Evolutionary conservation across 2,329 filamentous ascomycete species (phyloP), one percentile per base, ranked within the genome.

Genomic region (Paracoccidioides brasiliensis): DNA sequence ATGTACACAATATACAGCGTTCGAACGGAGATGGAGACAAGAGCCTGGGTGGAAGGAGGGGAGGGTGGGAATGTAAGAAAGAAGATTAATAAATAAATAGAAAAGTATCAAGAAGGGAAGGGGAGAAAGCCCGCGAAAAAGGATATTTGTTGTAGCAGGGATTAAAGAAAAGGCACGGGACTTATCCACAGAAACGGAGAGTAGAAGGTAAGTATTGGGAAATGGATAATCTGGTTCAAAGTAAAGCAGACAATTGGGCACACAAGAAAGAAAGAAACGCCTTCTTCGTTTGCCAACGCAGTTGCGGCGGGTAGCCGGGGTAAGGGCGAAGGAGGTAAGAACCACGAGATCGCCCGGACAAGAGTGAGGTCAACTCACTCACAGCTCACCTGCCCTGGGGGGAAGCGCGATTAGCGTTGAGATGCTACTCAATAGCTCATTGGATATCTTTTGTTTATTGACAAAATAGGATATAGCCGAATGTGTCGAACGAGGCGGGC

Each of bases 241-340:
- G 54, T 53, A 58, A 52, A 54, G 42, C 41, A 53, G 44, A 40
- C 15, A 54, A 61, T 55, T 45, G 52, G 53, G 53, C 40, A 33
- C 22, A n/a, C n/a, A 49, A 48, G 41, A 53, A 38, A 38, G 41
- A 66, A 66, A 62, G 61, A 59, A 63, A 59, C 59, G 53, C 64
- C 64, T 61, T 63, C 63, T 68, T 65, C 65, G 66, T 70, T 69
- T 70, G 66, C 62, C 64, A 67, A 61, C 58, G 59, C 55, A 60
- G 61, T 60, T 62, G 63, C 62, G 62, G 63, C 59, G 63, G 63
- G 62, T 57, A 62, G 61, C 61, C 62, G 62, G 56, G 49, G 14
- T 33, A 32, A 48, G 44, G 33, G 57, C 22, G 22, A 22, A 1
- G 22, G 22, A 22, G 22, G 22, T 22, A 22, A 22, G 22, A 58